Evolutionary conservation across 2,329 filamentous ascomycete genomes (phyloP), one percentile per base, ranked within the genome.

Genomic region (Claviceps africana): DNA sequence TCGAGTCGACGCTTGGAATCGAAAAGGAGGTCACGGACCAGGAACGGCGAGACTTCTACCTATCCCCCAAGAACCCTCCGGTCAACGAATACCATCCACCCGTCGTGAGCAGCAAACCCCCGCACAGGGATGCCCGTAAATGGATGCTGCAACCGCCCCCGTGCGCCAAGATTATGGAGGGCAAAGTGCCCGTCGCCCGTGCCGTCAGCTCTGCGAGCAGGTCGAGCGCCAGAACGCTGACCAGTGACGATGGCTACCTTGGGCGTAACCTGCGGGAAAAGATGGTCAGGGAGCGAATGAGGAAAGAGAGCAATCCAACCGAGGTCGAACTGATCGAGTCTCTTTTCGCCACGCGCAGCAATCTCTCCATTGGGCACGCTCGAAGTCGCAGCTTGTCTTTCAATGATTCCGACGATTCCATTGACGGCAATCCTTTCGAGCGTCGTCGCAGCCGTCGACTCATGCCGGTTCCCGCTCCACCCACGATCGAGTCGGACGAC

Each of bases 91-190:
- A 90, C 54, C 87, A 94, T 64, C 87, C 88, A 5, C 88, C 88
- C 2, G 83, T 94, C 50, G 86, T 93, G 55, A 88, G 80, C 65
- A 87, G 82, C 67, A 85, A 79, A 53, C 85, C 83, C 15, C 76
- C 74, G 39, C 82, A 79, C 63, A 81, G 73, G 62, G 81, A 82
- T 51, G 88, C 86, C 54, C 84, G 86, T 51, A 78, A 77, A 62
- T 96, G 90, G 90, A 95, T 96, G 89, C 72, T 95, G 50, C 88
- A 95, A 62, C 90, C 90, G 2, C 88, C 89, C 1, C 90, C 90
- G n/a, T 80, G 84, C 35, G 88, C 90, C 53, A 89, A 85, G 65
- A 76, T 95, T 54, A 96, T 96, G 90, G 86, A 85, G 57, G 90
- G 89, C 58, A 93, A 90, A 65, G 79, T 86, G 37, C 79, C 81